These are phyloP conservation scores for Pisolithus marmoratus DNA, from an alignment of 768 basidiomycete genomes.

Conservation along the genomic window DNA sequence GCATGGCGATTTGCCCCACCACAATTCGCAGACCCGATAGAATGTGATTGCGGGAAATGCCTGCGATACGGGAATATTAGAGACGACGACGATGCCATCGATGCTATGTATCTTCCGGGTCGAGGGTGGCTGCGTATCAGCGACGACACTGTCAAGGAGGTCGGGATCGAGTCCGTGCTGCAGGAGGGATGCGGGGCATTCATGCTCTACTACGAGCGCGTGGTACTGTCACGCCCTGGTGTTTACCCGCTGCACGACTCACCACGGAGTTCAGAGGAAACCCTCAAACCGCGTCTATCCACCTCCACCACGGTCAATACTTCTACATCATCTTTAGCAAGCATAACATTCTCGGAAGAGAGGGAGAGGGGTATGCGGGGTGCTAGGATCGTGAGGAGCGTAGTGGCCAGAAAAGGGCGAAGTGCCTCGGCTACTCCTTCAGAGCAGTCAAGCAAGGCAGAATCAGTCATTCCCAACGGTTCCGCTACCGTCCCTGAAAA, in stretches of 20 bases:
- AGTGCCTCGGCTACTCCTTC: conserved; percentile 32
- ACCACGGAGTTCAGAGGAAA: conserved; percentile 58
- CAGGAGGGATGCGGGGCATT: conserved; percentile 72
- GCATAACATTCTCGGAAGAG: conserved; percentile 18
- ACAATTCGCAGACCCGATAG: conserved; percentile 35
- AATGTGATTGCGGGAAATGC: conserved; percentile 45
- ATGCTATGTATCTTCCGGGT: conserved; percentile 35
- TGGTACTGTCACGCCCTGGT: conserved; percentile 35
- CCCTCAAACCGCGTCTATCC: conserved; percentile 46
- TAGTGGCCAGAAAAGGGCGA: conserved; percentile 41
- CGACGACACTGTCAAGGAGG: conserved; percentile 76
- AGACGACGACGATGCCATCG: conserved; percentile 42
- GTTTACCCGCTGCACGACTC: conserved; percentile 29
- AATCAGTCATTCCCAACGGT: conserved; percentile 9
- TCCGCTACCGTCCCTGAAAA: conserved; percentile 13
- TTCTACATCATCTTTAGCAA: conserved; percentile 43
- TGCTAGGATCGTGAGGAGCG: conserved; percentile 51
- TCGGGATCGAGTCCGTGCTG: conserved; percentile 68
- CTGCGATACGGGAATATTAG: conserved; percentile 48
- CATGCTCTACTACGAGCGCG: conserved; percentile 92
- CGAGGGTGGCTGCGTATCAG: conserved; percentile 85
- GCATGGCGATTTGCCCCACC: conserved; percentile 36
- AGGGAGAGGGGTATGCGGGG: conserved; percentile 26
- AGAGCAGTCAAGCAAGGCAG: conserved; percentile 18
- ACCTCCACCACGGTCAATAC: conserved; percentile 34